Percentiles rank a stretch among this genome's conserved stretches.
Conservation (phyloP, 345 rosid species). For the Bretschneidera sinensis region DNA sequence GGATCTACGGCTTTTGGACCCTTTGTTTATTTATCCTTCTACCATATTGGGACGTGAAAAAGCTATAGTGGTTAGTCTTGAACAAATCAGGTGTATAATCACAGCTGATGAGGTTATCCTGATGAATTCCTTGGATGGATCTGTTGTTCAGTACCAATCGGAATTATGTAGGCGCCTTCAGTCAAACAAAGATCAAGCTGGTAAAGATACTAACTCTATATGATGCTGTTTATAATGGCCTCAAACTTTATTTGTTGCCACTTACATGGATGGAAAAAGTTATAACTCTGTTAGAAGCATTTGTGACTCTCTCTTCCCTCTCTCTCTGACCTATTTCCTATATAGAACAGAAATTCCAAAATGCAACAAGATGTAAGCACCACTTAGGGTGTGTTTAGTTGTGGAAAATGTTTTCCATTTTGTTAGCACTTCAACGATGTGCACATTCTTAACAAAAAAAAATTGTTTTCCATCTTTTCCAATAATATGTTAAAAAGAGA, state of each 20-base stretch:
- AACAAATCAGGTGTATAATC: slow-evolving; percentile 89
- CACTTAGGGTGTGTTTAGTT: no score
- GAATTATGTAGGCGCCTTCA: slow-evolving; percentile 84
- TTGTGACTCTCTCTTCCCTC: no score
- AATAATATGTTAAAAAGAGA: no score
- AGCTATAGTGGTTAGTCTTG: slow-evolving; percentile 89
- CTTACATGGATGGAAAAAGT: no score
- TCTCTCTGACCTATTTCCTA: no score
- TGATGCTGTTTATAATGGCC: neutral
- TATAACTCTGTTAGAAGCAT: no score
- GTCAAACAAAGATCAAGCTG: slow-evolving; percentile 52
- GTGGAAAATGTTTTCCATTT: no score
- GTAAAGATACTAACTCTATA: slow-evolving; percentile 24
- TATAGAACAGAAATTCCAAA: neutral
- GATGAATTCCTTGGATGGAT: slow-evolving; percentile 81
- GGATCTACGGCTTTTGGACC: slow-evolving; percentile 90
- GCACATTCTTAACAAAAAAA: no score
- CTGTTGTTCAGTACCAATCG: slow-evolving; percentile 66
- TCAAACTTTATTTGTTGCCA: neutral
- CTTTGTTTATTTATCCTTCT: slow-evolving; percentile 90
- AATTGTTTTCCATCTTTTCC: no score
- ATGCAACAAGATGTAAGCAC: no score
- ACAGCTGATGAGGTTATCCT: slow-evolving; percentile 91
- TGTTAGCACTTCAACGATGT: no score
- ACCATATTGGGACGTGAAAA: slow-evolving; percentile 88